These are phyloP conservation scores for Vitis hybrid DNA, from an alignment of 177 flowering plant species.

Conservation along the genomic window DNA sequence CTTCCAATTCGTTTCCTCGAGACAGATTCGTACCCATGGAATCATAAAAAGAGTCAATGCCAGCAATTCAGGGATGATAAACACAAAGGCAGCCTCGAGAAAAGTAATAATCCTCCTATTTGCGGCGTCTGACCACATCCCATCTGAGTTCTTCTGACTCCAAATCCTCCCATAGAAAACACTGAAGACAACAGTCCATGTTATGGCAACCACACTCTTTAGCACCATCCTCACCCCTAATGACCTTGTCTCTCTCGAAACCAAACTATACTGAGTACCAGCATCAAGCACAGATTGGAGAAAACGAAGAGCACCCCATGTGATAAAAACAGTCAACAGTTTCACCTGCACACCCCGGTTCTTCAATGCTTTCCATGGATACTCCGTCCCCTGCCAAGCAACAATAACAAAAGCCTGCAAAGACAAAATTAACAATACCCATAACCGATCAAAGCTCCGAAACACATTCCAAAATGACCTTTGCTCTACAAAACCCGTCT, in stretches of 20 bases:
- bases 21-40: slow-evolving; percentile 75
- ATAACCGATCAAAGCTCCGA: slow-evolving; percentile 84
- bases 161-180: slow-evolving; percentile 74
- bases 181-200: slow-evolving; percentile 66
- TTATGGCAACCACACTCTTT: slow-evolving; percentile 57
- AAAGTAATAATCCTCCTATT: slow-evolving; percentile 45
- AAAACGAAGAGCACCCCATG: slow-evolving; percentile 81
- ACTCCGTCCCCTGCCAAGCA: slow-evolving; percentile 51
- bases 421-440: slow-evolving; percentile 70
- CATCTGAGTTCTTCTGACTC: slow-evolving; percentile 58
- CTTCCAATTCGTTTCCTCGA: slow-evolving; percentile 67
- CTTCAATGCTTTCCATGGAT: slow-evolving; percentile 69
- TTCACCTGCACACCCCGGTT: slow-evolving; percentile 63
- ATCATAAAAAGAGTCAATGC: slow-evolving; percentile 64
- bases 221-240: slow-evolving; percentile 81
- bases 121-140: slow-evolving; percentile 61
- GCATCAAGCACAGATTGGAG: slow-evolving; percentile 82
- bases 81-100: slow-evolving; percentile 64
- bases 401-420: slow-evolving; percentile 81
- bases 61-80: slow-evolving; percentile 70
- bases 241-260: slow-evolving; percentile 58
- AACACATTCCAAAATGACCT: slow-evolving; percentile 88
- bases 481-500: slow-evolving; percentile 96
- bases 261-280: slow-evolving; percentile 90
- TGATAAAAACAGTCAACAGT: slow-evolving; percentile 70